phyloP scores from a whole-genome alignment of 371 early-diverging fungal species.

The Rhizomucor pusillus region DNA sequence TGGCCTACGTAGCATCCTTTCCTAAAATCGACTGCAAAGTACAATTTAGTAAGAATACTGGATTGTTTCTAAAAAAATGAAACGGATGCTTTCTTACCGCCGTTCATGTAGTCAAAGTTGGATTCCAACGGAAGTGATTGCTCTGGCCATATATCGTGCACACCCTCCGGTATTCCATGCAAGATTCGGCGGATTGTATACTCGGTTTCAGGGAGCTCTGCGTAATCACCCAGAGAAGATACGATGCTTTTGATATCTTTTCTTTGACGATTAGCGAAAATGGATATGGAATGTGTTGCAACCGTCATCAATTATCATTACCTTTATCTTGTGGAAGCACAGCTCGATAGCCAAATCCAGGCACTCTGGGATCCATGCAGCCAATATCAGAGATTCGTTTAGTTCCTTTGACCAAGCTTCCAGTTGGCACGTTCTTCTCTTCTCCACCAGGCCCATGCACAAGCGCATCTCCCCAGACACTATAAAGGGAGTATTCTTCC shows the following conservation, averaged over 20 bases:
- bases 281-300: not conserved
- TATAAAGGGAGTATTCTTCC: constrained; percentile 57
- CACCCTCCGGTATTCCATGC: constrained; percentile 88
- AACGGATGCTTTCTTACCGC: constrained; percentile 56
- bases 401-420: constrained; percentile 36
- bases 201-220: constrained; percentile 44
- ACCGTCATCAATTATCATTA: not conserved
- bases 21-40: constrained; percentile 77
- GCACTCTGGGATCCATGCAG: constrained; percentile 53
- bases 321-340: constrained; percentile 31
- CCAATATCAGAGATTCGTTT: constrained; percentile 51
- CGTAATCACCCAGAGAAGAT: constrained; percentile 30
- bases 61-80: not conserved
- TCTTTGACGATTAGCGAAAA: not conserved
- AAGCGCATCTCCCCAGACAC: constrained; percentile 56
- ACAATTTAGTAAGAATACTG: not conserved
- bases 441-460: constrained; percentile 10
- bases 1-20: constrained; percentile 99
- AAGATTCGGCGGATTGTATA: constrained; percentile 80
- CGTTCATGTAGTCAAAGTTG: constrained; percentile 90
- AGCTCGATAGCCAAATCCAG: constrained; percentile 61
- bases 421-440: constrained; percentile 8
- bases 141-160: constrained; percentile 73
- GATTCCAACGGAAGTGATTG: constrained; percentile 84
- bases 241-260: constrained; percentile 24